These are phyloP conservation scores for Neonectria sp. DNA, from an alignment of 2,329 filamentous ascomycete species.

Conservation along the genomic window DNA sequence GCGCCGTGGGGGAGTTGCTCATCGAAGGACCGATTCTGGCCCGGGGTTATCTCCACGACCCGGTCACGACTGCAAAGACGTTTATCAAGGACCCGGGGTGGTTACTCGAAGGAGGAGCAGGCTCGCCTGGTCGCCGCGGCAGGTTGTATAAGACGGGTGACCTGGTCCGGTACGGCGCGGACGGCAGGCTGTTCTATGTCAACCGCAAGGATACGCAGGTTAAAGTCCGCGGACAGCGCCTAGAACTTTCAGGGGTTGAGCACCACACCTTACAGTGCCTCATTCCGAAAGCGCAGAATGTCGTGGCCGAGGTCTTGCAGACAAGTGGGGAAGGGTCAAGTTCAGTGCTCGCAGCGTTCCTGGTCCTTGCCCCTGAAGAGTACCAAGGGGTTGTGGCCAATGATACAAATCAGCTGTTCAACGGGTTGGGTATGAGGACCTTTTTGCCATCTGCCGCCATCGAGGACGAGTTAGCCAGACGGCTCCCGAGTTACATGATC, in stretches of 20 bases:
- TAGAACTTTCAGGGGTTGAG: conserved; percentile 51
- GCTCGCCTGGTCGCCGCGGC: background rate
- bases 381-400: background rate
- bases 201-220: conserved; percentile 49
- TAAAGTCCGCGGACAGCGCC: conserved; percentile 51
- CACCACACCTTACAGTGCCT: conserved; percentile 31
- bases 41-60: conserved; percentile 38
- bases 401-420: background rate
- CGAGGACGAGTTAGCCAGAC: conserved; percentile 7
- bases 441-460: background rate
- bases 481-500: conserved; percentile 38
- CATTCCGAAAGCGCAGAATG: conserved; percentile 32
- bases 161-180: conserved; percentile 40
- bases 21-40: conserved; percentile 42
- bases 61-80: conserved; percentile 28
- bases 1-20: conserved; percentile 45
- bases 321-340: conserved; percentile 18
- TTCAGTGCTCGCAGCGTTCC: conserved; percentile 15
- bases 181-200: conserved; percentile 47
- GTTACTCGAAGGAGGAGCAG: background rate
- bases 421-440: too few relatives aligned
- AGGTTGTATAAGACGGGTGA: conserved; percentile 55
- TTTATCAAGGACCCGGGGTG: conserved; percentile 19
- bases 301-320: conserved; percentile 30
- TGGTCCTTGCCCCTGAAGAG: background rate